Percentiles rank a stretch among this genome's conserved stretches.
These are phyloP conservation scores for Pichia kluyveri DNA, from an alignment of 805 yeast species.

Conservation along the genomic window DNA sequence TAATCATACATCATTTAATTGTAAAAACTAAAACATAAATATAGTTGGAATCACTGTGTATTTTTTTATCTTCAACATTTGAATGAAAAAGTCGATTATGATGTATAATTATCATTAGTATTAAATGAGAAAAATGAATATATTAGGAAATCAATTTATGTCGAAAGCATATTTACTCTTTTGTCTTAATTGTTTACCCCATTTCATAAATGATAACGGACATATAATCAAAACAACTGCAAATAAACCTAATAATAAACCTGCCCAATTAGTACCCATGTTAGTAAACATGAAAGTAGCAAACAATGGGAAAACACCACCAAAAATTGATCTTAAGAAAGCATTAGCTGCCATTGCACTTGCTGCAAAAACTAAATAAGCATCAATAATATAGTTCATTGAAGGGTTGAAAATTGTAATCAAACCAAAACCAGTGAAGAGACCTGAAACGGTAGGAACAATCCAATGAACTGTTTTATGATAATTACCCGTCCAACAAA, in stretches of 20 bases:
- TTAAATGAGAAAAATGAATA: no score
- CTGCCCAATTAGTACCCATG: conserved; percentile 75
- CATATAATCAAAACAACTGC: conserved; percentile 52
- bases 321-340: conserved; percentile 57
- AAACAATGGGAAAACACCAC: conserved; percentile 47
- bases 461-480: conserved; percentile 68
- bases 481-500: conserved; percentile 82
- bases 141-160: no score
- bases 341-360: conserved; percentile 73
- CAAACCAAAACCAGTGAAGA: conserved; percentile 60
- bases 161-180: conserved; percentile 47
- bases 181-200: conserved; percentile 47
- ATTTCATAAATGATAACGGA: conserved; percentile 56
- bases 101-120: no score
- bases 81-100: no score
- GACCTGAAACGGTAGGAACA: conserved; percentile 62
- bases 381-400: conserved; percentile 64
- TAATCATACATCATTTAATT: no score
- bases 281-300: conserved; percentile 60
- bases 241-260: conserved; percentile 57
- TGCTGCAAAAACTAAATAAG: conserved; percentile 64
- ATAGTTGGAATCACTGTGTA: no score
- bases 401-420: conserved; percentile 60
- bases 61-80: no score
- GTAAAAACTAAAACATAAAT: no score